Conservation (phyloP, 805 yeast species). For the Wickerhamiella alocasiicola region DNA sequence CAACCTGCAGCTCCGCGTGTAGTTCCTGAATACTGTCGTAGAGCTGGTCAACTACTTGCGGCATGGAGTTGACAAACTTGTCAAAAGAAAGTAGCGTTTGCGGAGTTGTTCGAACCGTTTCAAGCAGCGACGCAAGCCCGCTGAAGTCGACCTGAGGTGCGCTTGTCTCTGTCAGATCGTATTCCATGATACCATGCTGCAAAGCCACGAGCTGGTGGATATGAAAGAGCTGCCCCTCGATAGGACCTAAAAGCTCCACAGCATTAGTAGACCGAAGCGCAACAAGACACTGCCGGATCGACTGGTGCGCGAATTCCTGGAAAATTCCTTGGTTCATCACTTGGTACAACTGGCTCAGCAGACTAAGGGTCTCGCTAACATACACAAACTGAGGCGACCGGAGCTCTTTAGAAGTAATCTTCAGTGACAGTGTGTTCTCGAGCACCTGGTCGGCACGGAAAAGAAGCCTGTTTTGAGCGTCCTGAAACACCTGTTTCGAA, state of each 20-base stretch:
- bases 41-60: conserved; percentile 69
- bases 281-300: conserved; percentile 65
- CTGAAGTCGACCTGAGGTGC: conserved; percentile 72
- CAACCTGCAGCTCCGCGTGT: conserved; percentile 55
- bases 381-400: conserved; percentile 15
- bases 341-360: conserved; percentile 69
- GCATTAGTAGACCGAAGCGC: conserved; percentile 29
- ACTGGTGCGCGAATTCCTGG: conserved; percentile 79
- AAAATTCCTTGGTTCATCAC: conserved; percentile 62
- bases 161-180: conserved; percentile 62
- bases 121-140: conserved; percentile 49
- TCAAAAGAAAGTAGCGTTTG: conserved; percentile 26
- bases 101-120: conserved; percentile 16
- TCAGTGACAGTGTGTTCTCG: conserved; percentile 50
- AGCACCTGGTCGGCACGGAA: conserved; percentile 66
- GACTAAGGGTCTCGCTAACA: conserved; percentile 37
- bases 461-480: conserved; percentile 66
- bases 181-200: conserved; percentile 54
- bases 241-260: conserved; percentile 31
- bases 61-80: conserved; percentile 59
- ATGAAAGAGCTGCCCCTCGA: conserved; percentile 53
- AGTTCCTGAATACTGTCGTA: conserved; percentile 67
- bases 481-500: conserved; percentile 60
- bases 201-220: conserved; percentile 61
- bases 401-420: conserved; percentile 57